These are phyloP conservation scores for Ophiostoma ulmi DNA, from an alignment of 2,329 filamentous ascomycete species.

Conservation along the genomic window DNA sequence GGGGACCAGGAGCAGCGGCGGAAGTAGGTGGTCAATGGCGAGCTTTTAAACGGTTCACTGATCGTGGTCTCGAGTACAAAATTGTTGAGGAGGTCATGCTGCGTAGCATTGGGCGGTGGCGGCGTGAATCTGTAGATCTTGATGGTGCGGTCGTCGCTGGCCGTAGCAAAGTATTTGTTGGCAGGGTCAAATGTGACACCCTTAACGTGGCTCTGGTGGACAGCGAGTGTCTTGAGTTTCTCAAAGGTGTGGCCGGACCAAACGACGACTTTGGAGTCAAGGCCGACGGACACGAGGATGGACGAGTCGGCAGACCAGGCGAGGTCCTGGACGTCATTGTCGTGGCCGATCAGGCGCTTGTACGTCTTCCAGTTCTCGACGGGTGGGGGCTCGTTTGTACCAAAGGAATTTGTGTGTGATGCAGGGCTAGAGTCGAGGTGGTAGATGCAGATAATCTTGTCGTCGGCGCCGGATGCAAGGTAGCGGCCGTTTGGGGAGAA, in stretches of 20 bases:
- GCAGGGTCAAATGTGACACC: conserved; percentile 97
- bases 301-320: conserved; percentile 97
- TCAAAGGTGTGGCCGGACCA: conserved; percentile 99
- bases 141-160: conserved; percentile 93
- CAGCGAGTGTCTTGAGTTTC: conserved; percentile 87
- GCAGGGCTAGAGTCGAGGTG: conserved; percentile 78
- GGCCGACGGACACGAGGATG: conserved; percentile 81
- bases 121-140: conserved; percentile 95
- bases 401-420: conserved; percentile 71
- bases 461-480: conserved; percentile 92
- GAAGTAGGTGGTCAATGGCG: conserved; percentile 94
- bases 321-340: conserved; percentile 97
- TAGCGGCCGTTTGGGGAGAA: conserved; percentile 96
- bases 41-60: conserved; percentile 77
- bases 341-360: conserved; percentile 87
- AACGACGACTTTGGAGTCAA: conserved; percentile 96
- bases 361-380: conserved; percentile 98
- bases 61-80: conserved; percentile 95
- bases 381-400: conserved; percentile 83
- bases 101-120: conserved; percentile 81
- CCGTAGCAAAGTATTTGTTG: conserved; percentile 98
- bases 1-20: conserved; percentile 95
- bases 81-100: conserved; percentile 94
- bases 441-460: conserved; percentile 98
- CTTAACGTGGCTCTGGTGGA: conserved; percentile 97